Base-by-base conservation (phyloP, 208 protist genomes). In the Porcisia deanei region DNA sequence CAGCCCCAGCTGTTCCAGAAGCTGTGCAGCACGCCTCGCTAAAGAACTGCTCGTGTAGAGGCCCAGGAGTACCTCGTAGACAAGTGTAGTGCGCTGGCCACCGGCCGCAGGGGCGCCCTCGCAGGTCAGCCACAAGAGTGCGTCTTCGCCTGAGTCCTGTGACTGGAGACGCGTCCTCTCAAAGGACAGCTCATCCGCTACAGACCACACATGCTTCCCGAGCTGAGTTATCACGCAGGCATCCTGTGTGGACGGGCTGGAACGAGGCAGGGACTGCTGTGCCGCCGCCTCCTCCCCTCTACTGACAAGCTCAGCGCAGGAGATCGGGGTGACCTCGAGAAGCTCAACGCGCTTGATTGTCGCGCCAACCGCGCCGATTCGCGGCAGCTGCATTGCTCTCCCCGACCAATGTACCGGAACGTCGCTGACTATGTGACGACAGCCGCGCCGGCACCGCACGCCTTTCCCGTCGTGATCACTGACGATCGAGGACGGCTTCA, bases 291-390 rank as follows among this genome's bases (percentile, higher is more conserved):
- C 68, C 53, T n/a, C 68, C 20, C n/a, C 52, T 49, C 8, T 30
- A 43, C 41, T 53, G 45, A 30, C 18, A 34, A 47, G 53, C 5
- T 55, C 20, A 53, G 37, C 58, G 41, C 58, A 68, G 6, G 64
- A 16, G 16, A 81, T 16, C 2, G 70, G 63, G 2, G 70, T 79
- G 9, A 70, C 81, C 53, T 79, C 77, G 20, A 80, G 30, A 45
- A 87, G 76, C 79, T 79, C 79, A 37, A 87, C 73, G 0, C 65
- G 75, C 39, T 77, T 63, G 37, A 87, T 18, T 2, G 71, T 76
- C n/a, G 60, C 83, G 34, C 83, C 83, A 45, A 84, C 63, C 10
- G 49, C 1, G 1, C 83, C 83, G 5, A 87, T 60, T 14, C 67
- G 65, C 37, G 83, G 83, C 71, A 87, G 66, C 58, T 37, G 75